A percentile compares a stretch with the other conserved stretches of the same genome.
Conservation (phyloP, 768 basidiomycete species). For the Clitopilus hobsonii region DNA sequence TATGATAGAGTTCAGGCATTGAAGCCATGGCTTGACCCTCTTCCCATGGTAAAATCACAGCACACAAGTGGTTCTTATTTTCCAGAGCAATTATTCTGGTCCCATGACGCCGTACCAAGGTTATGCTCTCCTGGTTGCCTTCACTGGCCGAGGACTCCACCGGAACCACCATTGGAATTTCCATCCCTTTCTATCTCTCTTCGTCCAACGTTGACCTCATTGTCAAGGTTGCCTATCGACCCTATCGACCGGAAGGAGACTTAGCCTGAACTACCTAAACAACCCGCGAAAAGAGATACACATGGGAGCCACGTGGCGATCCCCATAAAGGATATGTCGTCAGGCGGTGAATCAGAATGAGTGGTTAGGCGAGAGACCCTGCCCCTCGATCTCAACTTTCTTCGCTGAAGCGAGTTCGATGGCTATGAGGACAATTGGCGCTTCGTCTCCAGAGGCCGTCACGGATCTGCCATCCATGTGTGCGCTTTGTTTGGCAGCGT, state of each 20-base stretch:
- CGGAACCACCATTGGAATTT: not conserved
- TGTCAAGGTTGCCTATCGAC: conserved; percentile 18
- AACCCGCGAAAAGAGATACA: conserved; percentile 17
- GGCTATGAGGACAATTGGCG: conserved; percentile 9
- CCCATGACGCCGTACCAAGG: not conserved
- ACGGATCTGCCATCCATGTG: not conserved
- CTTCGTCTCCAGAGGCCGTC: not conserved
- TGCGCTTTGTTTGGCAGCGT: not conserved
- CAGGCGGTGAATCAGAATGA: conserved; percentile 6
- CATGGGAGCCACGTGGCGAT: conserved; percentile 34
- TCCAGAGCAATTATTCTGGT: not conserved
- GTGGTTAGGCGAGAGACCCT: conserved; percentile 1
- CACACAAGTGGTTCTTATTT: not conserved
- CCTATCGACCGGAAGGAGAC: conserved; percentile 10
- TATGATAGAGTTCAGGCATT: not conserved
- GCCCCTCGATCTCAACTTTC: not conserved
- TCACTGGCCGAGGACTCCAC: not conserved
- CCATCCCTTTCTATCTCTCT: not conserved
- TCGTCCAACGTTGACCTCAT: not conserved
- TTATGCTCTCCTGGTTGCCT: not conserved
- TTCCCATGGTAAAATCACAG: not conserved
- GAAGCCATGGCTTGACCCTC: not conserved
- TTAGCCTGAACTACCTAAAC: not conserved
- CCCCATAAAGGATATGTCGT: conserved; percentile 4
- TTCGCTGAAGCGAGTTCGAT: not conserved